Base-by-base conservation (phyloP, 179 eudicot species). In the Spergularia azorica region DNA sequence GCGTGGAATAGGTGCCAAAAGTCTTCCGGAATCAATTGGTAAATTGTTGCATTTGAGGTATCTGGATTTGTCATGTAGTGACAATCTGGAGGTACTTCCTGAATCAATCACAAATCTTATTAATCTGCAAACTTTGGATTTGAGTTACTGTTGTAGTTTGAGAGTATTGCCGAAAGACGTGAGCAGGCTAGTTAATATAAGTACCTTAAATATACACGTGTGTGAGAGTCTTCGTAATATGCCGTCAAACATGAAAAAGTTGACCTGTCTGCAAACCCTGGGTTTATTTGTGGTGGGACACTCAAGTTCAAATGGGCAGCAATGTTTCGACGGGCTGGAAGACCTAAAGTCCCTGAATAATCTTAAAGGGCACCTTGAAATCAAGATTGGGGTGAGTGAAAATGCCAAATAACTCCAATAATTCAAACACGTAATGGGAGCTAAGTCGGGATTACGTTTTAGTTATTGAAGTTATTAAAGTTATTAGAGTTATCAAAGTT, bases 181-280 rank as follows among this genome's bases (percentile, higher is more conserved):
- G 76, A 38, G 41, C 9, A 56, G 3, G 21, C 62, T 69, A 12
- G 52, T 32, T 4, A 77, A 77, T 20, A 74, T 77, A 10, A 77
- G 81, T 20, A 63, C 72, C 58, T 80, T 87, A 9, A 50, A 73
- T 36, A 58, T 73, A 60, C 5, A 0, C 0, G 21, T 57, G 8
- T 78, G 80, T n/a, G 3, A 26, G 0, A 4, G 8, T 0, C 13
- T 84, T 39, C 16, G 2, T 2, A 3, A 5, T 6, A 74, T 76
- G 80, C 87, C 88, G 14, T 9, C 55, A 18, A 61, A 72, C 39
- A 69, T 84, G 74, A 79, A 72, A 13, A 69, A 72, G 18, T 54
- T 86, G 61, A 73, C 68, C 12, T 17, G 61, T 10, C 84, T 87
- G 58, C 81, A 63, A 4, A 78, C 36, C 5, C 72, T 87, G 50